Percentiles rank a stretch among this genome's conserved stretches.
Conservation (phyloP, 2,329 filamentous ascomycete species). For the Trichophaea hybrida region DNA sequence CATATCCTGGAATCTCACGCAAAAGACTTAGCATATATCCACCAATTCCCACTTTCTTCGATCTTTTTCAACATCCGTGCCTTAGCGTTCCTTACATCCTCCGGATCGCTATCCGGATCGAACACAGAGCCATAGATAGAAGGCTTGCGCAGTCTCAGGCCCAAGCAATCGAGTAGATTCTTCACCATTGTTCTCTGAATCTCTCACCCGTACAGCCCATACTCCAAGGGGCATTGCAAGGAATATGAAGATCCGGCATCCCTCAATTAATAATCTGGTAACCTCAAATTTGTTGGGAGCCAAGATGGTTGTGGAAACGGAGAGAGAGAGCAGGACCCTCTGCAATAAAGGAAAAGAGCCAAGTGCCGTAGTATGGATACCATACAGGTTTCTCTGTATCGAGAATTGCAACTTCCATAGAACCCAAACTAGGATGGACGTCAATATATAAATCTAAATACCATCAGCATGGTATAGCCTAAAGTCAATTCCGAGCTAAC, state of each 20-base stretch:
- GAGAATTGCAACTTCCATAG: conserved; percentile 43
- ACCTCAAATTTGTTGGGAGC: conserved; percentile 8
- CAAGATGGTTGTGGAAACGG: conserved; percentile 14
- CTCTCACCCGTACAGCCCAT: conserved; percentile 20
- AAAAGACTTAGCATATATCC: conserved; percentile 62
- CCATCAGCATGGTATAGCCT: conserved; percentile 1
- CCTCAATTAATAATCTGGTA: conserved; percentile 14
- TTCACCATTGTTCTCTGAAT: conserved; percentile 20
- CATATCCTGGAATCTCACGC: conserved; percentile 28
- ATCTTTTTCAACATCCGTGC: conserved; percentile 53
- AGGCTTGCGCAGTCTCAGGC: conserved; percentile 25
- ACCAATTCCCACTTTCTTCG: conserved; percentile 62
- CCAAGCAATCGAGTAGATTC: conserved; percentile 24
- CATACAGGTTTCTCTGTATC: conserved; percentile 41
- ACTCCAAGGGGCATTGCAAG: conserved; percentile 21
- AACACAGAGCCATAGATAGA: conserved; percentile 24
- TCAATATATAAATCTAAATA: conserved; percentile 41
- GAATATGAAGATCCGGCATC: conserved; percentile 19
- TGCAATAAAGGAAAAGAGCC: conserved; percentile 43
- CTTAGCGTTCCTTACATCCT: conserved; percentile 39
- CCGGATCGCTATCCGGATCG: conserved; percentile 40
- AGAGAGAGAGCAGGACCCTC: conserved; percentile 40
- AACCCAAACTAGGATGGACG: conserved; percentile 50
- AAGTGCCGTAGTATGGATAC: conserved; percentile 51
- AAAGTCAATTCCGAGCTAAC: conserved; percentile 24